Base-by-base conservation (phyloP, 192 early-diverging fungal species). In the Obelidium mucronatum region DNA sequence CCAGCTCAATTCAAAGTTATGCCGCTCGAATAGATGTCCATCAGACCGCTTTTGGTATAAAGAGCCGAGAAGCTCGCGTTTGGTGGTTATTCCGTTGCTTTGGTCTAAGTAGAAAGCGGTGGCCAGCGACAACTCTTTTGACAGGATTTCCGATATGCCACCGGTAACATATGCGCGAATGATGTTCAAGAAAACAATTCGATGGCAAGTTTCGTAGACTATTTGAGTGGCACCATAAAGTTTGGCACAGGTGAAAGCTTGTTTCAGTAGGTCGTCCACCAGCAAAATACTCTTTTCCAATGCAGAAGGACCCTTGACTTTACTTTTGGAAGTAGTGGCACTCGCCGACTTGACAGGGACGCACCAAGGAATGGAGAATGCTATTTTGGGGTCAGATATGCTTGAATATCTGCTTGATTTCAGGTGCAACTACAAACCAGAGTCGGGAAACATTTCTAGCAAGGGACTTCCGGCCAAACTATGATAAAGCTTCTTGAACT, bases 51-150 rank as follows among this genome's bases (percentile, higher is more conserved):
- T 90, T 48, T 83, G 78, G n/a, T 81, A 73, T 17, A 90, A 56
- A 15, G 79, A 68, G 2, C 81, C 67, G 56, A 81, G 80, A 85
- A 91, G 87, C 75, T 93, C 91, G 30, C 92, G 85, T 40, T 87
- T 82, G 1, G 83, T 67, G 2, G 88, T 86, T 39, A 92, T 55
- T 0, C 85, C 87, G 33, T 91, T 92, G 1, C 87, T 75, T 82
- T 89, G 86, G 58, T 93, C 92, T 24, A 91, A 67, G 79, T 83
- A 89, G 69, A 81, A 88, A 19, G 83, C 73, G 54, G 75, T 74
- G 2, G 53, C 51, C 0, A 66, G 31, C 8, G 85, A 78, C 15
- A 87, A 54, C 13, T 84, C 62, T 8, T 54, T 24, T 19, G 77
- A 31, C 30, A 69, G 55, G 8, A 35, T 26, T 37, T 51, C 67